Base-by-base conservation (phyloP, 805 yeast genomes). In the Scheffersomyces lignosus region DNA sequence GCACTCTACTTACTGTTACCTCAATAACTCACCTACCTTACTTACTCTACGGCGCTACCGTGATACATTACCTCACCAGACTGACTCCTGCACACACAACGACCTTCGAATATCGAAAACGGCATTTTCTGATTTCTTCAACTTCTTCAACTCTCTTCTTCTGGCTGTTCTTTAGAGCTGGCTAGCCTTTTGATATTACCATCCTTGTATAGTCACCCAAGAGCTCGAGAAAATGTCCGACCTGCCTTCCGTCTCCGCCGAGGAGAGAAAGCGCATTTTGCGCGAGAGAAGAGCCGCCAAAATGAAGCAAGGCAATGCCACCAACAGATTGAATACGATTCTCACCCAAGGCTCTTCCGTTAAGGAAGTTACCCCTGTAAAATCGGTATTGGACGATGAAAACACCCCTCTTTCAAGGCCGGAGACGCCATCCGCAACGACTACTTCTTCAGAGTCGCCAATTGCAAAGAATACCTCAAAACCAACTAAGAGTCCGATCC, bases 211-310 rank as follows among this genome's bases (percentile, higher is more conserved):
- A n/a, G n/a, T n/a, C n/a, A n/a, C n/a, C n/a, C n/a, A n/a, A n/a
- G n/a, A n/a, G n/a, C n/a, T n/a, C n/a, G n/a, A 20, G 10, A 20
- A 10, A 20, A 28, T 20, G 24, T 20, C 24, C 10, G 15, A 23
- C 35, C 72, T 73, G 78, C 58, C 71, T 34, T 69, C 60, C 24
- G 20, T 75, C 18, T 58, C 71, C 23, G 81, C 77, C 5, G 80
- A 78, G 27, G 87, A 81, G 45, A 79, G 74, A 58, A 75, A 80
- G 50, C 66, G 66, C 36, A 48, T 80, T 15, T 57, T 81, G 30
- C 69, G 86, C 40, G 86, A 82, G 51, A 71, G 84, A 52, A 71
- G 88, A 52, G 81, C 77, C 29, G 81, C 83, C 43, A 81, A 80
- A 53, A 70, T 81, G 66, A 60, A 66, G 34, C 68, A 71, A 44